Conservation (phyloP, 2,329 filamentous ascomycete genomes). For the Penicillium vulpinum region DNA sequence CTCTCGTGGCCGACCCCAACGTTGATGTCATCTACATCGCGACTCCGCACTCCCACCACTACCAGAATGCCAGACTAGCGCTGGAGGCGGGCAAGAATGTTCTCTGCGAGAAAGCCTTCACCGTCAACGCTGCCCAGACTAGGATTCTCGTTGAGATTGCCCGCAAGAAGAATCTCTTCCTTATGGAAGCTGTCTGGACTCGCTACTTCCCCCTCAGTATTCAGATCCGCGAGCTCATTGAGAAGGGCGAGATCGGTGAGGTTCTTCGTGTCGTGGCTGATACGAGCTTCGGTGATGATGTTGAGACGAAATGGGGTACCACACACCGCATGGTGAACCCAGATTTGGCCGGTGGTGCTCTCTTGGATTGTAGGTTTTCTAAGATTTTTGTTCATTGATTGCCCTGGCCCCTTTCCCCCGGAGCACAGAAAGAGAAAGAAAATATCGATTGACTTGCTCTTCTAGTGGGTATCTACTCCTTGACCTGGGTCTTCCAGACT, state of each 20-base stretch:
- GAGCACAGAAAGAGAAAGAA: neutral
- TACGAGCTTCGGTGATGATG: conserved; percentile 62
- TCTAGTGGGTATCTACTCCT: conserved; percentile 74
- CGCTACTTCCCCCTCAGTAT: conserved; percentile 83
- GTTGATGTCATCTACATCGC: conserved; percentile 87
- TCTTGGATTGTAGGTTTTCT: conserved; percentile 63
- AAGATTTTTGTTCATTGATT: neutral
- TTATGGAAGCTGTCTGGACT: conserved; percentile 91
- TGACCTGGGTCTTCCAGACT: conserved; percentile 89
- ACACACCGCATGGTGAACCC: conserved; percentile 78
- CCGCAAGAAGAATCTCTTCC: conserved; percentile 68
- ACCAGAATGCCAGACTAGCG: conserved; percentile 84
- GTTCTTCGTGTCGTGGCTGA: conserved; percentile 60
- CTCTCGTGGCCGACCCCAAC: conserved; percentile 74
- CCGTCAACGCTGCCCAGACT: conserved; percentile 76
- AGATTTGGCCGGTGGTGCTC: conserved; percentile 76
- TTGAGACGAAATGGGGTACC: conserved; percentile 60
- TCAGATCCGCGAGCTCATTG: conserved; percentile 58
- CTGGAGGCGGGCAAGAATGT: conserved; percentile 83
- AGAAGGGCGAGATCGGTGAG: conserved; percentile 61
- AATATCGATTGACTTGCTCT: neutral
- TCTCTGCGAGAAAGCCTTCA: conserved; percentile 87
- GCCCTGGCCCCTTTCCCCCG: too few relatives aligned
- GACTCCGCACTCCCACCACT: conserved; percentile 90
- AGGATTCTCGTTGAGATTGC: conserved; percentile 71